Percentiles rank a stretch among this genome's conserved stretches.
Conservation (phyloP, 805 yeast species). For the Yamadazyma scolyti region DNA sequence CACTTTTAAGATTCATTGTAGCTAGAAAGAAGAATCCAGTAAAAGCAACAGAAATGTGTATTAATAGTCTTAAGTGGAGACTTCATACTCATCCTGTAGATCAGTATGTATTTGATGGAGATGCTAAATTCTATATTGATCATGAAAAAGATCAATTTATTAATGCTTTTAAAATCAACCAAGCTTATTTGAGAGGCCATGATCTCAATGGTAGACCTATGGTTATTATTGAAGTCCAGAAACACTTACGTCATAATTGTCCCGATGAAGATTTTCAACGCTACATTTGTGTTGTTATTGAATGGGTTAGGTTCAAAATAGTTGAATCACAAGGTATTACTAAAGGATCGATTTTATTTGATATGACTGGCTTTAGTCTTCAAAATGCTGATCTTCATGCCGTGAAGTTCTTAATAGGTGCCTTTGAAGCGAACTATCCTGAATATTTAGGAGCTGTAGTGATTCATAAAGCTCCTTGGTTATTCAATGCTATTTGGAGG, state of each 20-base stretch:
- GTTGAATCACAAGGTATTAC: conserved; percentile 59
- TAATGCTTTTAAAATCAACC: conserved; percentile 55
- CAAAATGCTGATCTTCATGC: conserved; percentile 89
- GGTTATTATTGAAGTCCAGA: conserved; percentile 70
- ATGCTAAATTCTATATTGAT: conserved; percentile 47
- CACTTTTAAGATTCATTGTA: conserved; percentile 66
- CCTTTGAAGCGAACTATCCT: conserved; percentile 93
- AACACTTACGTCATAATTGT: conserved; percentile 50
- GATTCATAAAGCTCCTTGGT: conserved; percentile 94
- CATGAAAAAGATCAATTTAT: conserved; percentile 39
- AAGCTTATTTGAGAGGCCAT: conserved; percentile 66
- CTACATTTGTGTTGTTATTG: conserved; percentile 71
- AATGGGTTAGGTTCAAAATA: conserved; percentile 66
- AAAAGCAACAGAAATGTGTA: conserved; percentile 63
- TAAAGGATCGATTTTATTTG: conserved; percentile 65
- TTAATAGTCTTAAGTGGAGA: conserved; percentile 73
- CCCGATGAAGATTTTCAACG: conserved; percentile 65
- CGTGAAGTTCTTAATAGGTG: conserved; percentile 76
- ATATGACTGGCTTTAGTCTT: conserved; percentile 75
- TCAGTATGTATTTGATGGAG: conserved; percentile 61
- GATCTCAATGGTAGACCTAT: conserved; percentile 74
- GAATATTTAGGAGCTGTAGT: conserved; percentile 80
- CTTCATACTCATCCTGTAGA: conserved; percentile 56
- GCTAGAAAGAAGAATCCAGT: conserved; percentile 83
- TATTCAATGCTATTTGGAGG: conserved; percentile 89